Evolutionary conservation across 164 flowering plant genomes (phyloP).

Genomic region (Tetracentron sinense): DNA sequence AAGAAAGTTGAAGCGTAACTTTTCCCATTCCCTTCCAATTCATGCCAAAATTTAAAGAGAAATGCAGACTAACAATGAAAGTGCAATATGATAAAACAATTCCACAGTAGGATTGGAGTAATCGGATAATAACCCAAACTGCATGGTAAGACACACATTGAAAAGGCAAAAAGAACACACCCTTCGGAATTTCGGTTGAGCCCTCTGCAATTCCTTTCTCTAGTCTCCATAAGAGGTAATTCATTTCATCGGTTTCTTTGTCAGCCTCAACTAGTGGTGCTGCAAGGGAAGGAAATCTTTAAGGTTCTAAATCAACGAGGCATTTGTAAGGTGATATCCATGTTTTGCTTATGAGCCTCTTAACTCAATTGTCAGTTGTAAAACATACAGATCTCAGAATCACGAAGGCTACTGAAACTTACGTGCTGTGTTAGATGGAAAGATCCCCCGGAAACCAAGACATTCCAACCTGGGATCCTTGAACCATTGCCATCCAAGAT

Average conservation of each 20-base stretch:
- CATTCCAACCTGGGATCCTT: conserved; percentile 80
- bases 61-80: too few relatives aligned
- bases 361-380: not conserved
- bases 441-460: conserved; percentile 89
- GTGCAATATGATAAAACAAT: too few relatives aligned
- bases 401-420: conserved; percentile 20
- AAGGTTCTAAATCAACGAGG: not conserved
- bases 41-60: too few relatives aligned
- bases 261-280: conserved; percentile 91
- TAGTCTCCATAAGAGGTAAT: conserved; percentile 70
- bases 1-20: too few relatives aligned
- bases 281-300: conserved; percentile 26
- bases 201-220: conserved; percentile 97
- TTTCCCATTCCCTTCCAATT: too few relatives aligned
- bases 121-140: too few relatives aligned
- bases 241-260: conserved; percentile 66
- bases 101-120: too few relatives aligned
- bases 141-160: not conserved
- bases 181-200: conserved; percentile 87
- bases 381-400: not conserved
- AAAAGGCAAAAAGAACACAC: conserved; percentile 22
- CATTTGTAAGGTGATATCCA: not conserved
- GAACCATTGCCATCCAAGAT: conserved; percentile 75
- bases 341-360: not conserved
- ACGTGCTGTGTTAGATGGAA: conserved; percentile 67